Evolutionary conservation across 768 basidiomycete species (phyloP), one percentile per base, ranked within the genome.

Genomic region (Collybia sp.): DNA sequence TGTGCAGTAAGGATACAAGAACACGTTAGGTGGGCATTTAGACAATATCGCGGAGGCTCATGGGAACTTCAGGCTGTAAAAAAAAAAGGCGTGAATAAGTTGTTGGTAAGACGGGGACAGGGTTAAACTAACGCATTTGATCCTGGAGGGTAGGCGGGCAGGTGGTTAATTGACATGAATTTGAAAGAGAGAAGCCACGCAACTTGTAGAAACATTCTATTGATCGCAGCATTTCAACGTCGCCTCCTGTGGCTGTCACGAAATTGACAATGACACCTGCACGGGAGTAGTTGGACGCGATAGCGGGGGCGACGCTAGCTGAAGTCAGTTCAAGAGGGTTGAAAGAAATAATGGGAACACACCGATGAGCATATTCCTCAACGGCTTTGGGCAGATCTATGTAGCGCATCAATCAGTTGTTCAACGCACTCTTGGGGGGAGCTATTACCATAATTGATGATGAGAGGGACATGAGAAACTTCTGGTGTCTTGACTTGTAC

Each of bases 141-240:
- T 87, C 72, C 84, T 87, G 43, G 15, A 45, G 33, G 49, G n/a
- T n/a, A 20, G 39, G 17, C 11, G 33, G 43, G 32, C 16, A 38
- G n/a, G n/a, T 15, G 15, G 50, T 63, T n/a, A 63, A 57, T 30
- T 35, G 48, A 32, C 34, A 41, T 13, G 36, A 39, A 11, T 35
- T 17, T 30, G 3, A 30, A 40, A 43, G 32, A 37, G 25, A 12
- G 33, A 18, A 46, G 13, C 32, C 25, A 62, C 65, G 49, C 44
- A 64, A 91, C 90, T 92, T 92, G 77, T 95, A 97, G 71, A 93
- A 95, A 77, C 93, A 95, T 73, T 98, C 95, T 75, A 97, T 97
- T 55, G 89, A 90, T 59, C 95, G 81, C 51, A 98, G 72, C 93
- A 97, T 96, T 71, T 98, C 95, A 45, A 97, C 94, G 63, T 98